Percentiles rank a stretch among this genome's conserved stretches.
Conservation (phyloP, 257 asterid species). For the Rubia yunnanensis region DNA sequence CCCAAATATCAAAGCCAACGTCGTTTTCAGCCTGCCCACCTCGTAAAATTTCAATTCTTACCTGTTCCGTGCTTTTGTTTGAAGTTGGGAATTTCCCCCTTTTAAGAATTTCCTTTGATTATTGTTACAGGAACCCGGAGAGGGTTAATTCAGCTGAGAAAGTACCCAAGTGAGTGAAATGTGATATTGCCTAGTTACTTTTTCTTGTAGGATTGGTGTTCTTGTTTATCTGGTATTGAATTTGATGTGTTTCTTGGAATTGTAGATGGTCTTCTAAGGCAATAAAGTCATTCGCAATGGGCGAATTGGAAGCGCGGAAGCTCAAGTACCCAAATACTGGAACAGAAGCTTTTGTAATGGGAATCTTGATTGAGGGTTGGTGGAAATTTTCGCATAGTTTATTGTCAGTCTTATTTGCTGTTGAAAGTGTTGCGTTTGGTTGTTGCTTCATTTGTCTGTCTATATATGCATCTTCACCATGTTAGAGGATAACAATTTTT, state of each 20-base stretch:
- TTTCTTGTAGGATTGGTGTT: conserved; percentile 11
- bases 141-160: conserved; percentile 29
- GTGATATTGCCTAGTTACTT: conserved; percentile 10
- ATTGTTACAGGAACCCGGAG: conserved; percentile 45
- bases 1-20: conserved; percentile 31
- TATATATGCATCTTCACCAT: neutral
- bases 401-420: neutral
- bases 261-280: conserved; percentile 74
- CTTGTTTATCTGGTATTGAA: conserved; percentile 12
- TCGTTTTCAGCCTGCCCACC: conserved; percentile 43
- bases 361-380: conserved; percentile 60
- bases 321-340: conserved; percentile 46
- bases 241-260: conserved; percentile 27
- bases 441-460: neutral
- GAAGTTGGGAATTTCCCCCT: neutral
- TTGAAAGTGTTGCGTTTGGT: neutral
- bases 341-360: conserved; percentile 66
- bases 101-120: neutral
- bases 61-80: neutral
- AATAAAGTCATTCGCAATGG: conserved; percentile 57
- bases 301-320: conserved; percentile 67
- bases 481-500: neutral
- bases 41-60: conserved; percentile 16
- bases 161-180: conserved; percentile 47
- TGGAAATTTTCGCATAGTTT: conserved; percentile 3